Evolutionary conservation across 768 basidiomycete genomes (phyloP), one percentile per base, ranked within the genome.

Genomic region (Tulasnella sp.): DNA sequence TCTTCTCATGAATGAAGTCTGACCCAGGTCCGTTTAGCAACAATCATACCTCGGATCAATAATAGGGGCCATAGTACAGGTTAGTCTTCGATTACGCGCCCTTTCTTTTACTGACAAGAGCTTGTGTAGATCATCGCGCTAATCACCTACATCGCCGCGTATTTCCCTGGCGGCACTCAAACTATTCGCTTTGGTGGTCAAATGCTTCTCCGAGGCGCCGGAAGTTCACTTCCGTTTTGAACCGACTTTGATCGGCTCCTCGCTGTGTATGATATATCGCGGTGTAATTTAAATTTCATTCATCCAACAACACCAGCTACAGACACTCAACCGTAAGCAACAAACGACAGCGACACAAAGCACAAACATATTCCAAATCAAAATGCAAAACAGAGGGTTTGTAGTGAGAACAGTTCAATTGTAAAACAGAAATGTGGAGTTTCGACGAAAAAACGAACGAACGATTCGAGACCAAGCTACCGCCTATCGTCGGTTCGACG

Each of bases 161-260:
- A 98, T 87, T 99, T 99, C 87, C 98, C 98, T 28, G 96, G 95
- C 14, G 97, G 76, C 93, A 89, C 89, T 41, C 92, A 93, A 83
- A 96, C 95, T 0, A 88, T 96, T 31, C 91, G 93, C 31, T 89
- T 96, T 83, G 96, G 95, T 8, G 91, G 92, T 46, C 92, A 92
- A 78, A 88, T 96, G 83, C 93, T 94, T 0, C 86, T 98, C 31
- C 92, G 96, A 50, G 93, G 97, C 9, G 96, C 95, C 69, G 91
- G 94, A 46, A 94, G 89, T 82, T 88, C 97, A 9, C 88, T 98
- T 42, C 96, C 96, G 14, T 87, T 96, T 84, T 97, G 87, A 87
- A 73, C 14, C 2, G 12, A 77, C 31, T 37, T 20, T 31, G 4
- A 37, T 12, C 5, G 54, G 11, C 9, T 34, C 37, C 40, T 42